A percentile compares a stretch with the other conserved stretches of the same genome.
phyloP scores from a whole-genome alignment of 2,329 filamentous ascomycete genomes.

The Aaosphaeria arxii region DNA sequence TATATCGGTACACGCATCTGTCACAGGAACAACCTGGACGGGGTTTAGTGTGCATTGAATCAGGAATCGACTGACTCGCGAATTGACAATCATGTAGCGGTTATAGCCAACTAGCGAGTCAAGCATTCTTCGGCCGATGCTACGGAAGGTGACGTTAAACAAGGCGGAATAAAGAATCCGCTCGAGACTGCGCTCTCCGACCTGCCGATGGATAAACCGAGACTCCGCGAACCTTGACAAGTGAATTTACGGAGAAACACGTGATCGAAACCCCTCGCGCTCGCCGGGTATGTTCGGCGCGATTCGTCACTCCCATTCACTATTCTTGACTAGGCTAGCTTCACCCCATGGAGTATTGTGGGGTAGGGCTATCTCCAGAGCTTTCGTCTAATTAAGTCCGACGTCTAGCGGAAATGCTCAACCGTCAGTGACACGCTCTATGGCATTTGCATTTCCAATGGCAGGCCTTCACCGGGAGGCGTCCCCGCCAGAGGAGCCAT shows the following conservation, averaged over 20 bases:
- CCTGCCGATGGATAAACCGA: slow-evolving; percentile 5
- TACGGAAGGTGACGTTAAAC: too few species aligned
- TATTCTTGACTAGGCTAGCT: slow-evolving; percentile 2
- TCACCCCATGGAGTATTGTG: slow-evolving; percentile 7
- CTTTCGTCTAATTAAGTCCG: slow-evolving; percentile 2
- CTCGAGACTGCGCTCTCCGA: slow-evolving; percentile 1
- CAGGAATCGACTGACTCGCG: too few species aligned
- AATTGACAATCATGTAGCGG: too few species aligned
- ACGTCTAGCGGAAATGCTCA: slow-evolving; percentile 14
- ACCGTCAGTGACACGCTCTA: slow-evolving; percentile 4
- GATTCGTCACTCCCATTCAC: slow-evolving; percentile 1
- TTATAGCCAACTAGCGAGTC: too few species aligned
- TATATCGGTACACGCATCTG: too few species aligned
- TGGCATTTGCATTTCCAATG: background rate
- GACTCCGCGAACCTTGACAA: slow-evolving; percentile 5
- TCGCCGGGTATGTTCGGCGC: slow-evolving; percentile 17
- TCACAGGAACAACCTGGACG: too few species aligned
- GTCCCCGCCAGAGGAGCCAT: slow-evolving; percentile 2
- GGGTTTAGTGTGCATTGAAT: too few species aligned
- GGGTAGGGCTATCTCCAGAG: slow-evolving; percentile 9
- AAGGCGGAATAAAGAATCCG: too few species aligned
- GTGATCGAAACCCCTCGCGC: slow-evolving; percentile 7
- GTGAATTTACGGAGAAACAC: slow-evolving; percentile 2
- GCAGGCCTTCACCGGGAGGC: slow-evolving; percentile 1
- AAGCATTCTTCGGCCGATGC: too few species aligned